phyloP scores from a whole-genome alignment of 192 early-diverging fungal species.

The Coemansia sp. region DNA sequence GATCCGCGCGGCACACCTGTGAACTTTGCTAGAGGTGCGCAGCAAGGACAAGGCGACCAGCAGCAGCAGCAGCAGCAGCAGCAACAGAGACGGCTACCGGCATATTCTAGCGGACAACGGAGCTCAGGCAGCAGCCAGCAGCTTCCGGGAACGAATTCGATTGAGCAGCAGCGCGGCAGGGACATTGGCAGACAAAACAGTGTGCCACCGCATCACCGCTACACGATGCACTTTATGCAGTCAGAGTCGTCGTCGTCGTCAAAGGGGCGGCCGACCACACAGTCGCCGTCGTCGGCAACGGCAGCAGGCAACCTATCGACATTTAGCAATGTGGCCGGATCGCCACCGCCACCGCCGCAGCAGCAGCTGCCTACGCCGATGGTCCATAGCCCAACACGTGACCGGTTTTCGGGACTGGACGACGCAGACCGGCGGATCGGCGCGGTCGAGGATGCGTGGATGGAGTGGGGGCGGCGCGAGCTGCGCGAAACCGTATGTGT shows the following conservation, averaged over 20 bases:
- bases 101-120: slow-evolving; percentile 7
- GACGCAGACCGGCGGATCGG: slow-evolving; percentile 17
- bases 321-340: slow-evolving; percentile 8
- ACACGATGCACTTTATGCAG: slow-evolving; percentile 46
- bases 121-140: not conserved
- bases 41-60: not conserved
- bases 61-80: slow-evolving; percentile 14
- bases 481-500: slow-evolving; percentile 33
- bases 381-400: not conserved
- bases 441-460: slow-evolving; percentile 38
- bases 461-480: slow-evolving; percentile 45
- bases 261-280: slow-evolving; percentile 14
- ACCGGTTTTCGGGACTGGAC: slow-evolving; percentile 26
- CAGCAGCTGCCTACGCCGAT: slow-evolving; percentile 1
- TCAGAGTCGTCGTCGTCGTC: slow-evolving; percentile 14
- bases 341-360: not conserved
- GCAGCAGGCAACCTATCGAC: slow-evolving; percentile 18
- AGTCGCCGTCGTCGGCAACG: slow-evolving; percentile 12
- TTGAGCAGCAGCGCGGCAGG: slow-evolving; percentile 9
- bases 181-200: slow-evolving; percentile 14
- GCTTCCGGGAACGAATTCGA: not conserved
- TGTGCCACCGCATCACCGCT: slow-evolving; percentile 23
- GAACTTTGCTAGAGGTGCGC: not conserved
- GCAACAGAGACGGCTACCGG: slow-evolving; percentile 10
- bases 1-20: not conserved